Evolutionary conservation across 2,329 filamentous ascomycete genomes (phyloP).

Genomic region (Harringtonia aguacate): DNA sequence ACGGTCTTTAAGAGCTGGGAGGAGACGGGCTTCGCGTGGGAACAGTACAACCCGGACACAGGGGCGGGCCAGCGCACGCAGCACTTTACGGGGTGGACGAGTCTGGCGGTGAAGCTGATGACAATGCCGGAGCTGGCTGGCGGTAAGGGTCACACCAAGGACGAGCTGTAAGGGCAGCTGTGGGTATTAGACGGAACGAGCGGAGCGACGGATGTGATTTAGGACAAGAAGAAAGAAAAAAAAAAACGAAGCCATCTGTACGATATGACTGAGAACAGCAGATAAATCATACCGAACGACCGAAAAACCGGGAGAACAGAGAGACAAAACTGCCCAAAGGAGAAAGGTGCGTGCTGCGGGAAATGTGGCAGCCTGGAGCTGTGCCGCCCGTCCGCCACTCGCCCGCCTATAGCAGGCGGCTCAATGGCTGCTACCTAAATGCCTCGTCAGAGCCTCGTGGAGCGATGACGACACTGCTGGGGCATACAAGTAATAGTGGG

Average conservation of each 20-base stretch:
- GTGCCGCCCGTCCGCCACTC: not conserved
- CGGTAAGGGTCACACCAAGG: conserved; percentile 21
- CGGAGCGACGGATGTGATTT: no score
- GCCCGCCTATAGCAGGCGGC: not conserved
- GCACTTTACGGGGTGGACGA: conserved; percentile 99
- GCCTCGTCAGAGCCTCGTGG: conserved; percentile 3
- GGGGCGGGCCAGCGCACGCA: conserved; percentile 90
- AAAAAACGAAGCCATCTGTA: not conserved
- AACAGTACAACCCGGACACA: conserved; percentile 93
- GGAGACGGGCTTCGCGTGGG: conserved; percentile 93
- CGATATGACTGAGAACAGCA: not conserved
- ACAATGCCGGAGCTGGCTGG: conserved; percentile 63
- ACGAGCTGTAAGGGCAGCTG: conserved; percentile 44
- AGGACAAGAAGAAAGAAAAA: not conserved
- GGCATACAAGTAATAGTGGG: no score
- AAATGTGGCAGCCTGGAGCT: not conserved
- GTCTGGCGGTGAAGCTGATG: conserved; percentile 95
- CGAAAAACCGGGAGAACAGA: no score
- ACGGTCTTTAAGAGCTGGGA: conserved; percentile 85
- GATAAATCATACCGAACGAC: no score
- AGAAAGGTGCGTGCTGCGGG: no score
- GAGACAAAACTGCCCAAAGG: no score
- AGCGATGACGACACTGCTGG: conserved; percentile 7
- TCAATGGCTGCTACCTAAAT: conserved; percentile 1
- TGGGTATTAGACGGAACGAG: no score